A percentile compares a stretch with the other conserved stretches of the same genome.
phyloP scores from a whole-genome alignment of 208 protist species.

The Wallacemonas sp. region DNA sequence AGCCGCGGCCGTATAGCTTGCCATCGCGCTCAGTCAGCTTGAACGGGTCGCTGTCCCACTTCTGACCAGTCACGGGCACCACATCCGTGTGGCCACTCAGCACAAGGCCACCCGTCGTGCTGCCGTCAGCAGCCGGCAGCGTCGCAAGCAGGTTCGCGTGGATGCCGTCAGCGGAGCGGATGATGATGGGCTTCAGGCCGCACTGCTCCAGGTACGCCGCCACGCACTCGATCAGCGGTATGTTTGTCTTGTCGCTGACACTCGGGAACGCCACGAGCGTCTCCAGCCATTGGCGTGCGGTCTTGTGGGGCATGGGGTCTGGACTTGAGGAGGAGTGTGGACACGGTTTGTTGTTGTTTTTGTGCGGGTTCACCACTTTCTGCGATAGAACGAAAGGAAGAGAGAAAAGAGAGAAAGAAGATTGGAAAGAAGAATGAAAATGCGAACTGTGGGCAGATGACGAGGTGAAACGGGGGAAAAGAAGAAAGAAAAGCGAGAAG shows the following conservation, averaged over 20 bases:
- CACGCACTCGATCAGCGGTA: slow-evolving; percentile 41
- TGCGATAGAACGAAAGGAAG: not conserved
- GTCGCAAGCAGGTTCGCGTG: slow-evolving; percentile 63
- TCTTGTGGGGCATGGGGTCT: slow-evolving; percentile 10
- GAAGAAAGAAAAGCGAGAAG: no score
- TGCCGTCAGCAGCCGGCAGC: slow-evolving; percentile 39
- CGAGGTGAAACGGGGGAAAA: no score
- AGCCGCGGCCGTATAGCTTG: slow-evolving; percentile 43
- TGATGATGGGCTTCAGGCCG: slow-evolving; percentile 21
- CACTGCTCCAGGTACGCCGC: slow-evolving; percentile 21
- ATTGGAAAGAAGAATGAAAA: no score
- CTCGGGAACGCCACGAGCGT: slow-evolving; percentile 41
- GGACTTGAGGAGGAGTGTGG: no score
- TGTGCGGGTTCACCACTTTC: no score
- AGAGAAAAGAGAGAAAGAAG: not conserved
- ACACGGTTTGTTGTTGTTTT: no score
- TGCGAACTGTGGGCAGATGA: no score
- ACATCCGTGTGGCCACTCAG: slow-evolving; percentile 46
- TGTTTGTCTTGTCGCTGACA: slow-evolving; percentile 32
- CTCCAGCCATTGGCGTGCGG: slow-evolving; percentile 25
- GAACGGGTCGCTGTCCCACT: no score
- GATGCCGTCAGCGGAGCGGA: slow-evolving; percentile 24
- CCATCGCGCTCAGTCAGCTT: slow-evolving; percentile 28
- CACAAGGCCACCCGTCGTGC: slow-evolving; percentile 40
- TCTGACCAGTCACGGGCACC: no score